Base-by-base conservation (phyloP, 2,329 filamentous ascomycete genomes). In the Beauveria sp. region DNA sequence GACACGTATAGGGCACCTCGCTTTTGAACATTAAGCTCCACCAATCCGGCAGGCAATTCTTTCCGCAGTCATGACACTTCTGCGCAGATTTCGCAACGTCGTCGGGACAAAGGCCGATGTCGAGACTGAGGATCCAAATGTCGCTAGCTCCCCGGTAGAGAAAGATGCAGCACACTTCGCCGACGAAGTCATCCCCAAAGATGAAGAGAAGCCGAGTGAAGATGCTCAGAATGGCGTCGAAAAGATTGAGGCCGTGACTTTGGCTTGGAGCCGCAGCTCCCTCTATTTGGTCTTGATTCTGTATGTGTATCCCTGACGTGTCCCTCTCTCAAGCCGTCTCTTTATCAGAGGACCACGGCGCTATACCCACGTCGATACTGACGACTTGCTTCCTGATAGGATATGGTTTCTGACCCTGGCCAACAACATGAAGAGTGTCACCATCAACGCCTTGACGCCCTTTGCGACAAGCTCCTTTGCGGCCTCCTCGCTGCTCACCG, bases 341-440 rank as follows among this genome's bases (percentile, higher is more conserved):
- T 28, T 28, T 28, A 8, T 8, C 28, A 28, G 28, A 28, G 7
- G 28, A 28, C 28, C 28, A 28, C 28, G 28, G 7, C 28, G 28
- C 28, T 28, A 8, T 28, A 8, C 28, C 28, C 28, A 9, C 28
- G 28, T 30, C 7, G 2, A 40, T 10, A 24, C 53, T n/a, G 20
- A 40, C 9, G 5, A 6, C 10, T n/a, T 22, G 10, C 9, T 12
- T 26, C 24, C 10, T 30, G 14, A 28, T 26, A 44, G 53, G 6
- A 55, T 55, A 24, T 55, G 53, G 53, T 55, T 55, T 26, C 53
- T 55, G 14, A 55, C 40, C 53, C 53, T 55, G n/a, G 34, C 40
- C 53, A 55, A 55, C 40, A 55, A 55, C 52, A 10, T 55, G 14
- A 55, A 55, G 52, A 55, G 52, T 24, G 52, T 55, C 37, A 55